A percentile compares a stretch with the other conserved stretches of the same genome.
These are phyloP conservation scores for Aureobasidium sp. DNA, from an alignment of 2,329 filamentous ascomycete genomes.

Conservation along the genomic window DNA sequence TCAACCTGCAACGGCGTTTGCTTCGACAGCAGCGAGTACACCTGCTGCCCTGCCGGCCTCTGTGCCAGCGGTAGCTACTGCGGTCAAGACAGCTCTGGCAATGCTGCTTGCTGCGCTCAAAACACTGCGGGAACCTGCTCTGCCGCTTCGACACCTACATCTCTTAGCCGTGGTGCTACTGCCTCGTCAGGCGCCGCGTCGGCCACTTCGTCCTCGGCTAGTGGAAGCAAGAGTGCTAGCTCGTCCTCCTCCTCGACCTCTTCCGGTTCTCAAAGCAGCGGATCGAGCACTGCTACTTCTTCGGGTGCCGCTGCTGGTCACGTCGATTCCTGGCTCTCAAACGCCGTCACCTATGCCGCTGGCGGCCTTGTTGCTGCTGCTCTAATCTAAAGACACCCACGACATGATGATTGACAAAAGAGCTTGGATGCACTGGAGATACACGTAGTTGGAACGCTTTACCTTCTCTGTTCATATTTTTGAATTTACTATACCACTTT, in stretches of 20 bases:
- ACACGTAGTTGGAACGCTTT: not conserved
- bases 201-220: not conserved
- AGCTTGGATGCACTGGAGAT: not conserved
- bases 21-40: constrained; percentile 1
- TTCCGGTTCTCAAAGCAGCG: not conserved
- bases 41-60: constrained; percentile 6
- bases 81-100: constrained; percentile 5
- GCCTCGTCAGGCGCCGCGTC: not conserved
- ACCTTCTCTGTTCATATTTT: constrained; percentile 3
- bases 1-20: constrained; percentile 11
- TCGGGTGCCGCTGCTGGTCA: constrained; percentile 6
- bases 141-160: constrained; percentile 8
- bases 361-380: constrained; percentile 6
- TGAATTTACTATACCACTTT: not conserved
- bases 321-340: constrained; percentile 6
- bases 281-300: constrained; percentile 3
- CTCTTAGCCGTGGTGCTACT: constrained; percentile 4
- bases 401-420: not conserved
- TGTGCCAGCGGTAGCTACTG: constrained; percentile 10
- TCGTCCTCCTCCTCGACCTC: not conserved
- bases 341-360: constrained; percentile 7
- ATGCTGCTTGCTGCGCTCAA: constrained; percentile 10
- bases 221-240: not conserved
- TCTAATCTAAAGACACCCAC: not conserved
- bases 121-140: constrained; percentile 11